Base-by-base conservation (phyloP, 345 rosid species). In the Citrus trifoliata region DNA sequence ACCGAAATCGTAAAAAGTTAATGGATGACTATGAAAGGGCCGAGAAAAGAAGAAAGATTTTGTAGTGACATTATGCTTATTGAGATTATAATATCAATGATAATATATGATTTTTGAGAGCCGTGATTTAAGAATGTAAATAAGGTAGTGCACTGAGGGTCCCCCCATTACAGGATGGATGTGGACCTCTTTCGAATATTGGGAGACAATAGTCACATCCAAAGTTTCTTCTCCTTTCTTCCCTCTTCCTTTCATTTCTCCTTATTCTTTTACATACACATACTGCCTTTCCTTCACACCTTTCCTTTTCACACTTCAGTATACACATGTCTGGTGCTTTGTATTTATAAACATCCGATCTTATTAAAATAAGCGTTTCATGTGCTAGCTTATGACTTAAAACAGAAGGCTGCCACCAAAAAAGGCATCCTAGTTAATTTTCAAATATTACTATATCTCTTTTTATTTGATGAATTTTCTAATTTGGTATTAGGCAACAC, bases 171-270 rank as follows among this genome's bases (percentile, higher is more conserved):
- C 48, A 78, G 78, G 74, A 81, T 27, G 80, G 71, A 86, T 75
- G 25, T 38, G 18, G 89, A 83, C 86, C 24, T 62, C 58, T 83
- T 86, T 86, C 71, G 88, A 84, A 88, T 86, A 88, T 80, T 81
- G 78, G 88, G 87, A 70, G 91, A 88, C 89, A 86, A 67, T 1
- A 24, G 83, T 83, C 90, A 76, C 85, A 86, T 88, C 89, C 74
- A 75, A 68, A 82, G 84, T 81, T 84, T 84, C 86, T 73, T 76
- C 76, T 63, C n/a, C 58, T 68, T 72, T 79, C 12, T 71, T 76
- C 76, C 25, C 65, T 77, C 58, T 18, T 18, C 58, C 22, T 76
- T 10, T 65, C 82, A 76, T 76, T 0, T 70, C 40, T n/a, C 79
- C 73, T 77, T 48, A 73, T 55, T 81, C 67, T 74, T 81, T 77